phyloP scores from a whole-genome alignment of 2,329 filamentous ascomycete genomes.

The Colletotrichum plurivorum region DNA sequence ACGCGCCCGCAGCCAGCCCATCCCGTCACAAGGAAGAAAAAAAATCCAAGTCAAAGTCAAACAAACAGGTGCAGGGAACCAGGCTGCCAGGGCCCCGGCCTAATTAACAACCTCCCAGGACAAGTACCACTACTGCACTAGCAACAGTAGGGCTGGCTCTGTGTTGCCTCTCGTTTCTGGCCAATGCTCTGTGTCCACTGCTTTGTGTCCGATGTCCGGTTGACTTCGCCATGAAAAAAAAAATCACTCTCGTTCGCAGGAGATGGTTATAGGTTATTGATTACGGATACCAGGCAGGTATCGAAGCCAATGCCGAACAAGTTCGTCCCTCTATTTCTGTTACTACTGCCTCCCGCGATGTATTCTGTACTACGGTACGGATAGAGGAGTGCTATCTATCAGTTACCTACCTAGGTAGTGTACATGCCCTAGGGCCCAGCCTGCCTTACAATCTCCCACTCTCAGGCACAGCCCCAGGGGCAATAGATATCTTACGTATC shows the following conservation, averaged over 20 bases:
- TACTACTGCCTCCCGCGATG: no score
- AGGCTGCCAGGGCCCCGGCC: neutral
- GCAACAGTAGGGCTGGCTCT: slow-evolving; percentile 28
- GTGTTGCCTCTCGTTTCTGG: neutral
- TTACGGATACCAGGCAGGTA: neutral
- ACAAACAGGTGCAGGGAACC: slow-evolving; percentile 4
- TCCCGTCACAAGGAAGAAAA: slow-evolving; percentile 9
- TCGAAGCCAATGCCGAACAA: no score
- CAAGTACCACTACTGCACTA: neutral
- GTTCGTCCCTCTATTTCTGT: no score
- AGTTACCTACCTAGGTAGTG: neutral
- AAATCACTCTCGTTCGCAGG: no score
- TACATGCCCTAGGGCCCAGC: neutral
- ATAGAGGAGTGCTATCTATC: no score
- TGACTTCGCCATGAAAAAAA: neutral
- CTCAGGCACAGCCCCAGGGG: slow-evolving; percentile 33
- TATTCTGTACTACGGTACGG: no score
- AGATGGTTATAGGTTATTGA: no score
- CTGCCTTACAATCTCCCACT: slow-evolving; percentile 29
- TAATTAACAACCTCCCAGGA: neutral
- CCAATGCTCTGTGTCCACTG: slow-evolving; percentile 3
- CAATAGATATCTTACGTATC: slow-evolving; percentile 26
- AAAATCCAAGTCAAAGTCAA: neutral
- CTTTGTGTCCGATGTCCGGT: slow-evolving; percentile 16
- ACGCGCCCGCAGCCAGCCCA: no score